Base-by-base conservation (phyloP, 169 alveolate genomes). In the Cryptosporidium baileyi region DNA sequence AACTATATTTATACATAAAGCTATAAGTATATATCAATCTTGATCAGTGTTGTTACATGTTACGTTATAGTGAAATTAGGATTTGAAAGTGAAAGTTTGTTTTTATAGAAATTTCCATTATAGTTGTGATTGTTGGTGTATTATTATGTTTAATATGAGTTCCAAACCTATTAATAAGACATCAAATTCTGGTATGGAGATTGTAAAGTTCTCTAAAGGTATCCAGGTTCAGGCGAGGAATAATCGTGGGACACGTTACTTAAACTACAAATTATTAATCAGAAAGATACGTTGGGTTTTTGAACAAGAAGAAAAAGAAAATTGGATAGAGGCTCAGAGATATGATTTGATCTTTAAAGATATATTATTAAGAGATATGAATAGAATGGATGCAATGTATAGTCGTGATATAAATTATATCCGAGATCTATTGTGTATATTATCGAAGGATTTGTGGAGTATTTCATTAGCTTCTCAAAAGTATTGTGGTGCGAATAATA, bases 161-260 rank as follows among this genome's bases (percentile, higher is more conserved):
- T 8, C 36, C n/a, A 57, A 57, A 36, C 40, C 65, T 24, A 74
- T 52, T 22, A 32, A 52, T 3, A 74, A 36, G 34, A 74, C 54
- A 22, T 32, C 65, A 40, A 52, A 54, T 3, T 36, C 47, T 19
- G 67, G 85, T 0, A 6, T 74, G 67, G 85, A 74, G 36, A 74
- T 74, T 34, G 67, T 81, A 52, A 81, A 81, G 36, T 81, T 81
- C 59, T 63, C 82, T 3, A 81, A 81, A 28, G 80, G 82, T 32
- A 63, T 81, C 28, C 89, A 67, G 49, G 79, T 61, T 24, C 82
- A 81, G 67, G 89, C 89, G 6, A 60, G 80, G 24, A 51, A 57
- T n/a, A 81, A 81, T n/a, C 49, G 89, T 38, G 89, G 89, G 26
- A 81, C 80, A 19, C 24, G 81, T 2, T 81, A 61, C 40, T 43